Evolutionary conservation across 1,284 basidiomycete species (phyloP).

Genomic region (Sanghuangporus sanghuang): DNA sequence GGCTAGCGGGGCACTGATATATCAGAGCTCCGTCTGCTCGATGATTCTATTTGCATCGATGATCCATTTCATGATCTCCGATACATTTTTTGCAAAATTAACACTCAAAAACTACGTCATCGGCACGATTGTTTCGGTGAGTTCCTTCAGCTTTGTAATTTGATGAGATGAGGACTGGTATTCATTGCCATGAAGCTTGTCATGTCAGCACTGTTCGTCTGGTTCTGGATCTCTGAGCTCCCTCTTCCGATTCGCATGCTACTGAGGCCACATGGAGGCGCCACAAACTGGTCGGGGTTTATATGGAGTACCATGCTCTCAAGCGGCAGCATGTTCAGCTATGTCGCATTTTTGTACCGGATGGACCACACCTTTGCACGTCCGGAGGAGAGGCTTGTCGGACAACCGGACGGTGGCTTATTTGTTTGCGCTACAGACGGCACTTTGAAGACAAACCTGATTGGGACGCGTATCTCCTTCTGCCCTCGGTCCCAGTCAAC

Average conservation of each 20-base stretch:
- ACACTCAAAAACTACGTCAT: neutral
- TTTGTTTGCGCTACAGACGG: neutral
- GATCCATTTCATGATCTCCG: slow-evolving; percentile 5
- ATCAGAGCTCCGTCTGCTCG: neutral
- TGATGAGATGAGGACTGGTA: neutral
- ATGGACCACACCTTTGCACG: slow-evolving; percentile 5
- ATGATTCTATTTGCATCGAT: slow-evolving; percentile 3
- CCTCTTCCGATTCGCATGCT: neutral
- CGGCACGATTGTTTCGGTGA: neutral
- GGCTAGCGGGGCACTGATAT: neutral
- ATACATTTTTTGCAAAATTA: neutral
- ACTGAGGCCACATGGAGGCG: neutral
- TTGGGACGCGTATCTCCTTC: neutral
- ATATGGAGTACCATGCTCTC: neutral
- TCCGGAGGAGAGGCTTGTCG: neutral
- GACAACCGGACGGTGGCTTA: neutral
- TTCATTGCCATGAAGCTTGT: neutral
- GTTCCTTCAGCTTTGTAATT: neutral
- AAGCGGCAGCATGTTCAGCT: neutral
- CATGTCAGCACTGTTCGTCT: neutral
- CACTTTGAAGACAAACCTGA: neutral
- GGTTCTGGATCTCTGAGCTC: neutral
- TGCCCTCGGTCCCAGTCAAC: neutral
- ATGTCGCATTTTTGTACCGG: slow-evolving; percentile 4
- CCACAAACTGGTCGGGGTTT: neutral